These are phyloP conservation scores for Halenospora varia DNA, from an alignment of 495 filamentous ascomycete species.

Conservation along the genomic window DNA sequence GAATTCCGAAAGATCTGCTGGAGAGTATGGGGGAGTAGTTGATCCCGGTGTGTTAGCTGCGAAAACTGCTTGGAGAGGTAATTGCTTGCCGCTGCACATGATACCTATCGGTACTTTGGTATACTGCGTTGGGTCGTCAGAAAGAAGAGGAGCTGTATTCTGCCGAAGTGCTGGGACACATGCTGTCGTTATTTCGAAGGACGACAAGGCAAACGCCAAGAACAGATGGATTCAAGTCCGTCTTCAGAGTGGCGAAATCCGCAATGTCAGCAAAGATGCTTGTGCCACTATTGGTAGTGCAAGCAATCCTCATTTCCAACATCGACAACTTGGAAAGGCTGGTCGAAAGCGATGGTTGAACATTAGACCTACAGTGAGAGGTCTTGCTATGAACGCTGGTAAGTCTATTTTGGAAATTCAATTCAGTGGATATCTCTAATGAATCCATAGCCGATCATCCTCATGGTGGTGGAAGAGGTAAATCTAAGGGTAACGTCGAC, in stretches of 20 bases:
- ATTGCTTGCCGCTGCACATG: constrained; percentile 92
- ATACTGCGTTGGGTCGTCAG: constrained; percentile 78
- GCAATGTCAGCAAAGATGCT: constrained; percentile 82
- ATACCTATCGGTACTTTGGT: constrained; percentile 88
- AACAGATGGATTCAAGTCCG: constrained; percentile 72
- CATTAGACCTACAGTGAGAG: constrained; percentile 89
- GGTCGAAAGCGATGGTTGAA: constrained; percentile 89
- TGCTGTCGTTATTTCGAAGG: constrained; percentile 81
- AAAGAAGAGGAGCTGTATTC: constrained; percentile 73
- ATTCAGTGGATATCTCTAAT: no score
- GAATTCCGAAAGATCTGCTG: constrained; percentile 80
- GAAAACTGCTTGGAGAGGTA: constrained; percentile 90
- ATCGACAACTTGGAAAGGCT: constrained; percentile 88
- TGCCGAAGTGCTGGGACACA: constrained; percentile 92
- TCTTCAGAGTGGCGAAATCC: constrained; percentile 86
- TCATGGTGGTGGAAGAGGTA: constrained; percentile 96
- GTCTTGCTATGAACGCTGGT: constrained; percentile 96
- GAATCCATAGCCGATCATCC: constrained; percentile 64
- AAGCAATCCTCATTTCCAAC: constrained; percentile 89
- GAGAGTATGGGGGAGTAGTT: constrained; percentile 84
- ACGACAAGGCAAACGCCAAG: constrained; percentile 51
- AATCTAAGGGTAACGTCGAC: constrained; percentile 95
- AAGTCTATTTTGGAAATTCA: constrained; percentile 29
- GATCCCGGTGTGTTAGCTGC: constrained; percentile 94
- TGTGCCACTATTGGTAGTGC: constrained; percentile 91